Percentiles rank a stretch among this genome's conserved stretches.
These are phyloP conservation scores for Chaetothyriales sp. DNA, from an alignment of 2,329 filamentous ascomycete species.

Conservation along the genomic window DNA sequence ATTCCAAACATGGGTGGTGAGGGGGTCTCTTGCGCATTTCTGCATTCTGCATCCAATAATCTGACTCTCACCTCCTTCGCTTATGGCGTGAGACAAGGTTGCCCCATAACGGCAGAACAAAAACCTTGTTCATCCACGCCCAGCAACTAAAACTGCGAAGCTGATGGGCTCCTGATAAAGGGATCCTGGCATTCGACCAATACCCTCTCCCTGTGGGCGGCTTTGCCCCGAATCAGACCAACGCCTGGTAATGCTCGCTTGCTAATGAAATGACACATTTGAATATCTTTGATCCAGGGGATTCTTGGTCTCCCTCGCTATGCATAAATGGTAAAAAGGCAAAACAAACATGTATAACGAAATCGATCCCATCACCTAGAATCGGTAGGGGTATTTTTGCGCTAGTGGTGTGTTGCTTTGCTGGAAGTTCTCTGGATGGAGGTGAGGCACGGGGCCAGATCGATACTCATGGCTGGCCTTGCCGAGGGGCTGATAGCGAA, in stretches of 20 bases:
- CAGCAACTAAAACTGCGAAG: not conserved
- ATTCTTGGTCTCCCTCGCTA: not conserved
- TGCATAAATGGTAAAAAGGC: not conserved
- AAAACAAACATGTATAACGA: not conserved
- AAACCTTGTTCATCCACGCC: not conserved
- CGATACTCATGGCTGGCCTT: constrained; percentile 51
- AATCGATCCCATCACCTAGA: constrained; percentile 1
- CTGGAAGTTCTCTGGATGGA: constrained; percentile 32
- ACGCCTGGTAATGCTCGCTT: constrained; percentile 1
- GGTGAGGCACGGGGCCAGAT: constrained; percentile 53
- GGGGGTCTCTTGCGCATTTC: not conserved
- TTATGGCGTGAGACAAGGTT: not conserved
- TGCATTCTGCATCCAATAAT: not conserved
- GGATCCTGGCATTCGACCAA: not conserved
- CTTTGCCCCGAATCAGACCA: not conserved
- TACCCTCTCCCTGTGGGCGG: not conserved
- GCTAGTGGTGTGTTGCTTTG: constrained; percentile 17
- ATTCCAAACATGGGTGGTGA: not conserved
- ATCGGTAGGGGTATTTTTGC: constrained; percentile 11
- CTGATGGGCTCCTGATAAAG: not conserved
- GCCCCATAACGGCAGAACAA: not conserved
- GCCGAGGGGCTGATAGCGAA: constrained; percentile 71
- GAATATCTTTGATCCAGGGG: not conserved
- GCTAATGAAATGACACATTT: not conserved
- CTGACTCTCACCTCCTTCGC: not conserved